These are phyloP conservation scores for Eimeria sp. DNA, from an alignment of 169 alveolate genomes.

Conservation along the genomic window DNA sequence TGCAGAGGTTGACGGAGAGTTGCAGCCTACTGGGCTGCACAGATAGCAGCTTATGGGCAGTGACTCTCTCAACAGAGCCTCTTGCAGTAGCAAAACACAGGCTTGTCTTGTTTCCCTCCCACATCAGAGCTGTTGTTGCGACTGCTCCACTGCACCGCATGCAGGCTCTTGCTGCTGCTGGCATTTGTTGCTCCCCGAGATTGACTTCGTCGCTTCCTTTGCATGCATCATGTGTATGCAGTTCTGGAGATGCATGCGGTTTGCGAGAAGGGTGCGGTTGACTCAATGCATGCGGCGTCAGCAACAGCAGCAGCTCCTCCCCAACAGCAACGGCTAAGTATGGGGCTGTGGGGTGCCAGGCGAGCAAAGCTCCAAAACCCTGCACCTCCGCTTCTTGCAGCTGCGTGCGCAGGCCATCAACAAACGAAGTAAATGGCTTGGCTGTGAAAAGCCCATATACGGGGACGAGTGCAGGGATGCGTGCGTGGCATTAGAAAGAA, in stretches of 20 bases:
- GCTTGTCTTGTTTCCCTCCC: background rate
- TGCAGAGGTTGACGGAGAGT: constrained; percentile 11
- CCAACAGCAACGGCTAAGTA: constrained; percentile 22
- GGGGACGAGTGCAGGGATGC: too few species aligned
- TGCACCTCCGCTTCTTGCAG: background rate
- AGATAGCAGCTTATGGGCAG: background rate
- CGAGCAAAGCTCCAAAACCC: background rate
- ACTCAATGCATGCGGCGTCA: background rate
- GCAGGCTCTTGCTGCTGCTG: background rate
- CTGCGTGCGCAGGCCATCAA: background rate
- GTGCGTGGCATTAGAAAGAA: too few species aligned
- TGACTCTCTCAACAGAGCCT: constrained; percentile 16
- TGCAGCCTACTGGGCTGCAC: background rate
- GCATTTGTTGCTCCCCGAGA: background rate
- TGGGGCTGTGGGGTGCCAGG: constrained; percentile 34
- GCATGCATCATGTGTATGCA: background rate
- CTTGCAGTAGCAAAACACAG: constrained; percentile 36
- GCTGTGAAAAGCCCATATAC: too few species aligned
- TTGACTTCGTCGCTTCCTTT: background rate
- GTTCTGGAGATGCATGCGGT: background rate
- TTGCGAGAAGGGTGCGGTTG: too few species aligned
- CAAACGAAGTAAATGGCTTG: too few species aligned
- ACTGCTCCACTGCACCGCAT: background rate
- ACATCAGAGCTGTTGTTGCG: background rate
- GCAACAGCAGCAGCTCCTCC: background rate